Evolutionary conservation across 177 flowering plant species (phyloP), one percentile per base, ranked within the genome.

Genomic region (Tripterygium wilfordii): DNA sequence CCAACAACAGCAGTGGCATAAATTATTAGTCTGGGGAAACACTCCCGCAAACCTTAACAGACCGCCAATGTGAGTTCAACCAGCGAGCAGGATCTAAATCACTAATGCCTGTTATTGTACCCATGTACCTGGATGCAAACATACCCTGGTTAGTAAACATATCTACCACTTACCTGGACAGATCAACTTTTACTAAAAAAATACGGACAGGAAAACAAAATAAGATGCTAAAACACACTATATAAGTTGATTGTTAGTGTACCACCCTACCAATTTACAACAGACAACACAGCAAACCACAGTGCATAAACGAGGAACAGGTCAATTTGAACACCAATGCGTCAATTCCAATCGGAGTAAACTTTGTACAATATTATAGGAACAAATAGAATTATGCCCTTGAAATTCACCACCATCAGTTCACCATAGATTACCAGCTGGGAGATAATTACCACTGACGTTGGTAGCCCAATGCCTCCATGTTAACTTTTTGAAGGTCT

Each of bases 61-160:
- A 81, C 31, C 88, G 74, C 88, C 88, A 81, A 45, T 81, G 78
- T 56, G 88, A 81, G 32, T 78, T 78, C 38, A 78, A 64, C 88
- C 88, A 81, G 27, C 88, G 78, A 57, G 65, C 74, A 51, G 80
- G 66, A 65, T 81, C 85, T 17, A 74, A 57, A 63, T 81, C 88
- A 43, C 82, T 58, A 39, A 71, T 71, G 18, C 72, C 76, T 19
- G 76, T 67, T 28, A 71, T 67, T n/a, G 76, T 71, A 12, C 76
- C 76, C 76, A 71, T 65, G 62, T 78, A 61, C 19, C 65, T 61
- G 40, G 28, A 29, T 5, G 36, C n/a, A 13, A 29, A 28, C 24
- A 16, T 20, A n/a, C n/a, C 19, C 12, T 8, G 3, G 53, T 37
- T 7, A 49, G 42, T 48, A 5, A 38, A 38, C 15, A 6, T 4